Conservation (phyloP, 2,329 filamentous ascomycete species). For the Zymoseptoria brevis region DNA sequence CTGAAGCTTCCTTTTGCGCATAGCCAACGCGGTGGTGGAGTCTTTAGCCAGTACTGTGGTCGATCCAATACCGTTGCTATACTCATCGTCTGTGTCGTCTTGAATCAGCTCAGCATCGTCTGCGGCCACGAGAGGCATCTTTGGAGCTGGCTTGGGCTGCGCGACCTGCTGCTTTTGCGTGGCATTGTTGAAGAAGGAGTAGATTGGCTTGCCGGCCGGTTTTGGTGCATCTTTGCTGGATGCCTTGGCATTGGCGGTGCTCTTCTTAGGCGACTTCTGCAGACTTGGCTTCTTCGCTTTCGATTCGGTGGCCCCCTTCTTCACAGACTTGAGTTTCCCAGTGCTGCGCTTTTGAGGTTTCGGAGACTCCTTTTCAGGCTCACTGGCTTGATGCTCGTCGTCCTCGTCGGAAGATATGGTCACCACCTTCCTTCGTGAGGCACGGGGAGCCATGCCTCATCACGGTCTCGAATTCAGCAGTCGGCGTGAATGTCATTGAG, state of each 20-base stretch:
- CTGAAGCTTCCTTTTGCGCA: slow-evolving; percentile 29
- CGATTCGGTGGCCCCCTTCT: not conserved
- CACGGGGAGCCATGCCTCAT: slow-evolving; percentile 27
- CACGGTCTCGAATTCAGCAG: not conserved
- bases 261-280: slow-evolving; percentile 16
- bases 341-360: slow-evolving; percentile 11
- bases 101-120: slow-evolving; percentile 25
- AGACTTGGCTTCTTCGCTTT: slow-evolving; percentile 2
- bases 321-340: slow-evolving; percentile 19
- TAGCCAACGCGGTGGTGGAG: slow-evolving; percentile 26
- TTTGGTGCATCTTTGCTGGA: slow-evolving; percentile 32
- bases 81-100: slow-evolving; percentile 26
- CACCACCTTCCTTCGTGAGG: slow-evolving; percentile 21
- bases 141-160: slow-evolving; percentile 34
- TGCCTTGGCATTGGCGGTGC: slow-evolving; percentile 18
- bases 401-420: slow-evolving; percentile 18
- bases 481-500: not conserved
- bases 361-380: slow-evolving; percentile 5
- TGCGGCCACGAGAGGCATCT: slow-evolving; percentile 36
- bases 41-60: slow-evolving; percentile 23
- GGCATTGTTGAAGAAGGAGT: slow-evolving; percentile 42
- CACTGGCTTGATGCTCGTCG: slow-evolving; percentile 8
- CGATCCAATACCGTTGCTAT: not conserved
- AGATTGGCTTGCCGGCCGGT: slow-evolving; percentile 35
- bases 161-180: slow-evolving; percentile 33